Evolutionary conservation across 164 flowering plant species (phyloP).

Genomic region (Saururus chinensis): DNA sequence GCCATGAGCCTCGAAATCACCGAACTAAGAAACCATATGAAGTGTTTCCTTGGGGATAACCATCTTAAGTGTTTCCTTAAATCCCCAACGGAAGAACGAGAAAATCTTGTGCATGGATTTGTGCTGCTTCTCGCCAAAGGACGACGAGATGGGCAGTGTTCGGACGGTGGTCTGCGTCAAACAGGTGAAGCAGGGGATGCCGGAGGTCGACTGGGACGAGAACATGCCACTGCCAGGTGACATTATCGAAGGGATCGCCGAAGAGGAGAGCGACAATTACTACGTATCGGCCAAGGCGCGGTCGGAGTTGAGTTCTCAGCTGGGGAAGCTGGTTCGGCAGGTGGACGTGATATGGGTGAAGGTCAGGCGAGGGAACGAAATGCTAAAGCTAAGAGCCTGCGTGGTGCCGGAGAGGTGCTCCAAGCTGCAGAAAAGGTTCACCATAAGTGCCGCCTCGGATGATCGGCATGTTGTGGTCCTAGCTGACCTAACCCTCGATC

Average conservation of each 20-base stretch:
- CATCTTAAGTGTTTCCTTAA: not conserved
- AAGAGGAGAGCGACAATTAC: conserved; percentile 15
- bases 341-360: conserved; percentile 28
- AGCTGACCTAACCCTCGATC: conserved; percentile 36
- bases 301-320: conserved; percentile 35
- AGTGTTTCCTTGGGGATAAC: not conserved
- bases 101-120: not conserved
- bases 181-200: conserved; percentile 33
- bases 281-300: conserved; percentile 21
- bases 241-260: conserved; percentile 39
- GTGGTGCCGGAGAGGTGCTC: conserved; percentile 21
- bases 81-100: not conserved
- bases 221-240: conserved; percentile 63
- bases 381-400: conserved; percentile 28
- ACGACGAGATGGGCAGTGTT: conserved; percentile 4
- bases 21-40: not conserved
- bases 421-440: conserved; percentile 29
- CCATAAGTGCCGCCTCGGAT: conserved; percentile 31
- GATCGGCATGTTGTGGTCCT: conserved; percentile 44
- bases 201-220: conserved; percentile 43
- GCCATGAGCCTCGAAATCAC: not conserved
- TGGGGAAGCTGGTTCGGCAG: conserved; percentile 24
- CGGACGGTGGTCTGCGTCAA: conserved; percentile 39
- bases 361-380: conserved; percentile 35
- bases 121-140: conserved; percentile 1